phyloP scores from a whole-genome alignment of 2,329 filamentous ascomycete species.

The Fusarium kyushuense region DNA sequence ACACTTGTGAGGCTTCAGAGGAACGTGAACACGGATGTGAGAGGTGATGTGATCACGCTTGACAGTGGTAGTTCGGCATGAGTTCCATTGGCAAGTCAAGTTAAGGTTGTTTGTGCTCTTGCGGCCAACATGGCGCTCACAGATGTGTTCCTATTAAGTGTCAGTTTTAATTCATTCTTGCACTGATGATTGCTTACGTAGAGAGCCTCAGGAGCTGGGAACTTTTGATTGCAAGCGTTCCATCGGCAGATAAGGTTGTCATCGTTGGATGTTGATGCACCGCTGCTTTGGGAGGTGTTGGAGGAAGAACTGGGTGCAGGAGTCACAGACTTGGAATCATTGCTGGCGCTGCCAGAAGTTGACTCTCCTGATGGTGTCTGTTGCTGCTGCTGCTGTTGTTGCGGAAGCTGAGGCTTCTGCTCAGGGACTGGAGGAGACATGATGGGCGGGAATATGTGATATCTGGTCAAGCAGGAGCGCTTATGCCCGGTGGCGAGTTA shows the following conservation, averaged over 20 bases:
- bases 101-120: constrained; percentile 99
- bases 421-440: constrained; percentile 53
- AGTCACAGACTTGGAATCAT: constrained; percentile 65
- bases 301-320: constrained; percentile 64
- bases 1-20: constrained; percentile 98
- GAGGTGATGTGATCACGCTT: constrained; percentile 99
- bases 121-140: constrained; percentile 96
- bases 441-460: constrained; percentile 28
- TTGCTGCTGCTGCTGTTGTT: constrained; percentile 39
- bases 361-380: constrained; percentile 42
- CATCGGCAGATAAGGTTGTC: constrained; percentile 72
- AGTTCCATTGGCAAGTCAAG: constrained; percentile 96
- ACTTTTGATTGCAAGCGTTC: constrained; percentile 70
- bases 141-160: constrained; percentile 87
- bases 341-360: constrained; percentile 57
- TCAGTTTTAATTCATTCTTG: constrained; percentile 8
- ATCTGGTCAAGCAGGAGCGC: constrained; percentile 38
- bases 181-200: constrained; percentile 62
- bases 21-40: constrained; percentile 98
- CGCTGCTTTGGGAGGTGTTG: constrained; percentile 58
- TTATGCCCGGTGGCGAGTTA: constrained; percentile 11
- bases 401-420: constrained; percentile 42
- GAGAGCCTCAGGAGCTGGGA: constrained; percentile 67
- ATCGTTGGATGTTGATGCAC: constrained; percentile 56
- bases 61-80: constrained; percentile 94